Evolutionary conservation across 176 grass and related monocot species (phyloP).

Genomic region (Otatea glauca): DNA sequence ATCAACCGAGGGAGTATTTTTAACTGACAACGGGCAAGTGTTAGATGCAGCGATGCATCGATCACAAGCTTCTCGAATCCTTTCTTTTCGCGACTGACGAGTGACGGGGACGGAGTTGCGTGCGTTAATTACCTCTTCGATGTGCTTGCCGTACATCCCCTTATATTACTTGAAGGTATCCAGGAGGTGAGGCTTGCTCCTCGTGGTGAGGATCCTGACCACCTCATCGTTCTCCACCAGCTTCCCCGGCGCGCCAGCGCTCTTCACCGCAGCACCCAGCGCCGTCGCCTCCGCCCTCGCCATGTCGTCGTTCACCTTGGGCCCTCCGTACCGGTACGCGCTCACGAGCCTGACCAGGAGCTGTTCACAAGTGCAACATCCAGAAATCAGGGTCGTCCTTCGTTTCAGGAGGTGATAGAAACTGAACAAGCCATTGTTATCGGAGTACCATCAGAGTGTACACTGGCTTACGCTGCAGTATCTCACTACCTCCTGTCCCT

Average conservation of each 20-base stretch:
- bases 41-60: background rate
- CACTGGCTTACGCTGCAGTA: conserved; percentile 53
- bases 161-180: conserved; percentile 78
- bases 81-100: background rate
- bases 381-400: background rate
- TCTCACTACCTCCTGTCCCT: conserved; percentile 64
- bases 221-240: conserved; percentile 68
- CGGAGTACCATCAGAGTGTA: background rate
- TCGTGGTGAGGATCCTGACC: conserved; percentile 76
- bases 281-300: conserved; percentile 72
- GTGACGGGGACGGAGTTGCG: background rate
- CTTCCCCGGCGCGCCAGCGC: conserved; percentile 35
- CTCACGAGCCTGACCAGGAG: conserved; percentile 85
- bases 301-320: conserved; percentile 57
- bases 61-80: background rate
- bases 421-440: background rate
- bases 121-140: conserved; percentile 46
- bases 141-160: conserved; percentile 54
- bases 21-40: background rate
- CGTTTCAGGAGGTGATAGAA: background rate
- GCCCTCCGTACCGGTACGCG: conserved; percentile 85
- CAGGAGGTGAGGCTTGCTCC: conserved; percentile 80
- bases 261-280: conserved; percentile 60
- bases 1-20: too few species aligned
- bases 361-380: conserved; percentile 32